Evolutionary conservation across 2,329 filamentous ascomycete genomes (phyloP).

Genomic region (Aureobasidium sp.): DNA sequence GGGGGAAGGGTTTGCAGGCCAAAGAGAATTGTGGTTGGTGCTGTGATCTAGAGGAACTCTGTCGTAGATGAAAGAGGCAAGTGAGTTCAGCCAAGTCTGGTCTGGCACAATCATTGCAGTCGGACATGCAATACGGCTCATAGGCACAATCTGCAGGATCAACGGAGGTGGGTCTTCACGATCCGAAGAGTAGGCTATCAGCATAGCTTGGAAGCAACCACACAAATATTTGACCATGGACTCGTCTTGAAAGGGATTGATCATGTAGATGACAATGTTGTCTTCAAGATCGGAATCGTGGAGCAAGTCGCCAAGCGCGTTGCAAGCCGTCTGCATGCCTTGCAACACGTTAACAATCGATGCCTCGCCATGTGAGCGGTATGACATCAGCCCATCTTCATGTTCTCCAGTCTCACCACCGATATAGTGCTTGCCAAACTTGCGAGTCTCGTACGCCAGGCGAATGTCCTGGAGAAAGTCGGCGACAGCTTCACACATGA

Average conservation of each 20-base stretch:
- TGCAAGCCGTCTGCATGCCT: constrained; percentile 10
- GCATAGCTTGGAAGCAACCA: constrained; percentile 63
- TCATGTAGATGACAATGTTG: constrained; percentile 65
- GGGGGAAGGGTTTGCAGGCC: constrained; percentile 51
- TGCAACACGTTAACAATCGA: background rate
- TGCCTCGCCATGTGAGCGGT: background rate
- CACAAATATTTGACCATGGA: constrained; percentile 59
- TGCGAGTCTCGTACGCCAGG: constrained; percentile 64
- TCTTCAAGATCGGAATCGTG: constrained; percentile 27
- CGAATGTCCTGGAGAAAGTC: constrained; percentile 61
- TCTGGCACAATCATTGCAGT: constrained; percentile 55
- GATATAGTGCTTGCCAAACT: constrained; percentile 56
- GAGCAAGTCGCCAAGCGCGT: background rate
- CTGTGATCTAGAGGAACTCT: constrained; percentile 47
- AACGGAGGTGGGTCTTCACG: constrained; percentile 42
- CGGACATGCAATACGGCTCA: constrained; percentile 57
- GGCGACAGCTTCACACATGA: constrained; percentile 52
- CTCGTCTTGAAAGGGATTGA: constrained; percentile 59
- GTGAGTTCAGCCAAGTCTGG: constrained; percentile 49
- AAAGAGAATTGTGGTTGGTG: constrained; percentile 22
- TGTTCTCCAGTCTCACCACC: constrained; percentile 27
- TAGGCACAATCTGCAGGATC: constrained; percentile 68
- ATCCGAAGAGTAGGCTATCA: constrained; percentile 49
- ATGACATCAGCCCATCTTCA: constrained; percentile 9
- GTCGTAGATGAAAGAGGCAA: constrained; percentile 71